Conservation (phyloP, 345 rosid species). For the Cardamine occulta region DNA sequence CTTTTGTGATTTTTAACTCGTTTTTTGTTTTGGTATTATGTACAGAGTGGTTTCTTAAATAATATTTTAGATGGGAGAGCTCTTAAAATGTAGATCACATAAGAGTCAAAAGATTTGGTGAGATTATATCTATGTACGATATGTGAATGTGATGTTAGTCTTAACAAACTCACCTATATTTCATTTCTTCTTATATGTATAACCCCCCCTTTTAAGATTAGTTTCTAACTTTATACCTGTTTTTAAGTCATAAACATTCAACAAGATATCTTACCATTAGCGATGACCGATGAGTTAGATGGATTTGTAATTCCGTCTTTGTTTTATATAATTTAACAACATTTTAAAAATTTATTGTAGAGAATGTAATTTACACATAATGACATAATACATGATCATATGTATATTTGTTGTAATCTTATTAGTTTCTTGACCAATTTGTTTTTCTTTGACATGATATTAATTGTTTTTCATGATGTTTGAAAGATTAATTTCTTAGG, state of each 20-base stretch:
- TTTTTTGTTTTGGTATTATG: constrained; percentile 19
- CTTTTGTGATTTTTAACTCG: not conserved
- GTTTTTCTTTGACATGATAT: too few relatives aligned
- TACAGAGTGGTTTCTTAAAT: constrained; percentile 26
- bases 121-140: constrained; percentile 28
- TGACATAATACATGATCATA: not conserved
- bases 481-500: not conserved
- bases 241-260: not conserved
- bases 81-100: not conserved
- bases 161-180: constrained; percentile 38
- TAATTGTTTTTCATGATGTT: not conserved
- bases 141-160: constrained; percentile 28
- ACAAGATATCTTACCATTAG: constrained; percentile 2
- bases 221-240: constrained; percentile 6
- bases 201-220: not conserved
- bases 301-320: too few relatives aligned
- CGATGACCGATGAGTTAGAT: not conserved
- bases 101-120: constrained; percentile 34
- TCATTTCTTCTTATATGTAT: constrained; percentile 1
- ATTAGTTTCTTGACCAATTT: too few relatives aligned
- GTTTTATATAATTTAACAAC: too few relatives aligned
- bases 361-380: too few relatives aligned
- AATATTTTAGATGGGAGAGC: constrained; percentile 8
- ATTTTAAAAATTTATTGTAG: too few relatives aligned
- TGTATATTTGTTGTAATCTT: too few relatives aligned